Evolutionary conservation across 1,284 basidiomycete species (phyloP).

Genomic region (Malassezia yamatoensis): DNA sequence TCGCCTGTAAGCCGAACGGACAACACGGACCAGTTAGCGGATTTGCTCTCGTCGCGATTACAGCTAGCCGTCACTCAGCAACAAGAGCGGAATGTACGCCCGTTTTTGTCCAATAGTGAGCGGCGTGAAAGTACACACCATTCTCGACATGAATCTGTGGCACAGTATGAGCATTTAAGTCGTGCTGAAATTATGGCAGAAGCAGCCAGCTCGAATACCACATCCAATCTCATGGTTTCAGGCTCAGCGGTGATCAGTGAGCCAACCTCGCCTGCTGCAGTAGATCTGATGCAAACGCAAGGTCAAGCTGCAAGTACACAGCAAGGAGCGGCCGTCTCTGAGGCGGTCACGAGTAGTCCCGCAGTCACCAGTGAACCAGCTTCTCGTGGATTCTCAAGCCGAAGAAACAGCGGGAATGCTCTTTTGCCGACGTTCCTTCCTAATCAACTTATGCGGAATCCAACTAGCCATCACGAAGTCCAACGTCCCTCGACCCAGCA

Average conservation of each 20-base stretch:
- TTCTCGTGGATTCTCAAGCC: not conserved
- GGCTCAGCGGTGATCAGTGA: conserved; percentile 18
- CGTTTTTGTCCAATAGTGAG: not conserved
- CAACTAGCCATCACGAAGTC: not conserved
- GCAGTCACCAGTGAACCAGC: not conserved
- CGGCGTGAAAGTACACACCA: not conserved
- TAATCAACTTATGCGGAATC: not conserved
- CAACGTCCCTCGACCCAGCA: not conserved
- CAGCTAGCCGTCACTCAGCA: conserved; percentile 21
- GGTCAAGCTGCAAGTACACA: not conserved
- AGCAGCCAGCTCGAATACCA: conserved; percentile 17
- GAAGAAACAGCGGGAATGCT: not conserved
- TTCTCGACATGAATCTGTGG: conserved; percentile 21
- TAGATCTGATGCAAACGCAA: not conserved
- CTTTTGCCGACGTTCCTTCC: not conserved
- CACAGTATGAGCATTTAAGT: conserved; percentile 28
- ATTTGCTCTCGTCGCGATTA: conserved; percentile 27
- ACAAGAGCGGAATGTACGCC: not conserved
- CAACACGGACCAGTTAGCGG: conserved; percentile 25
- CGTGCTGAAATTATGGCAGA: conserved; percentile 41
- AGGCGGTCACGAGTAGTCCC: not conserved
- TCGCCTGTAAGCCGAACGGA: conserved; percentile 17
- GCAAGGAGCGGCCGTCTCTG: conserved; percentile 19
- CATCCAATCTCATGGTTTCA: not conserved
- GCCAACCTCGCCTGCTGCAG: conserved; percentile 21